phyloP scores from a whole-genome alignment of 495 filamentous ascomycete species.

The Penicillium silybi region DNA sequence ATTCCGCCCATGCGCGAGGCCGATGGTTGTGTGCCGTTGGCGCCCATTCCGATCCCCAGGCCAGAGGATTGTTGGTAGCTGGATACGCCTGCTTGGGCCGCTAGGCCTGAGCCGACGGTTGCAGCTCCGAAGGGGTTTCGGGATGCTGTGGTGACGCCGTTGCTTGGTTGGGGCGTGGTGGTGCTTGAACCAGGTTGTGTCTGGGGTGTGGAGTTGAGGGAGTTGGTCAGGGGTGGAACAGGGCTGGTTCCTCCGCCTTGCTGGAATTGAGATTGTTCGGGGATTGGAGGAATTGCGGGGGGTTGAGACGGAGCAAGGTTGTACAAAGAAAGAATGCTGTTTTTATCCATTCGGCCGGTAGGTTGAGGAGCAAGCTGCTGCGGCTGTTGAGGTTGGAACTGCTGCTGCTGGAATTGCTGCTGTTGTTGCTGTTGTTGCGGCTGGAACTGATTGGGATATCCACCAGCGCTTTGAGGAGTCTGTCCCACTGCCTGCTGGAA shows the following conservation, averaged over 20 bases:
- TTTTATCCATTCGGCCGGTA: slow-evolving; percentile 63
- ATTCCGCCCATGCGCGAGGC: slow-evolving; percentile 5
- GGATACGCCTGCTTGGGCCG: slow-evolving; percentile 26
- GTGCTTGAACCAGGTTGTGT: slow-evolving; percentile 20
- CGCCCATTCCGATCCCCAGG: slow-evolving; percentile 18
- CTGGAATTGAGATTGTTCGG: slow-evolving; percentile 30
- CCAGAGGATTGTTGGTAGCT: slow-evolving; percentile 12
- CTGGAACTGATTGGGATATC: slow-evolving; percentile 26
- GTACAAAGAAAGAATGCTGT: slow-evolving; percentile 83
- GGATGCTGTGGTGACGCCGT: slow-evolving; percentile 26
- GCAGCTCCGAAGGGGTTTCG: slow-evolving; percentile 36
- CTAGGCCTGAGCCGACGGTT: slow-evolving; percentile 17
- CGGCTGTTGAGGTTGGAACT: slow-evolving; percentile 27
- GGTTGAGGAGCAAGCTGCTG: slow-evolving; percentile 42
- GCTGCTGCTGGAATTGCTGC: slow-evolving; percentile 25
- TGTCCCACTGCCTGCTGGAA: slow-evolving; percentile 34
- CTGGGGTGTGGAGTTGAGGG: slow-evolving; percentile 22
- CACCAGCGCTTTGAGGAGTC: slow-evolving; percentile 24
- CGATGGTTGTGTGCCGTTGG: slow-evolving; percentile 10
- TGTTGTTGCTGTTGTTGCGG: slow-evolving; percentile 22
- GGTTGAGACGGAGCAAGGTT: slow-evolving; percentile 66
- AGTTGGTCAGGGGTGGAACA: slow-evolving; percentile 20
- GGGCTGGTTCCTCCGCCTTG: slow-evolving; percentile 15
- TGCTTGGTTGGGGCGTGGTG: slow-evolving; percentile 33
- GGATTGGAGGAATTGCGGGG: slow-evolving; percentile 29